Evolutionary conservation across 1,284 basidiomycete genomes (phyloP).

Genomic region (Phellopilus nigrolimitatus): DNA sequence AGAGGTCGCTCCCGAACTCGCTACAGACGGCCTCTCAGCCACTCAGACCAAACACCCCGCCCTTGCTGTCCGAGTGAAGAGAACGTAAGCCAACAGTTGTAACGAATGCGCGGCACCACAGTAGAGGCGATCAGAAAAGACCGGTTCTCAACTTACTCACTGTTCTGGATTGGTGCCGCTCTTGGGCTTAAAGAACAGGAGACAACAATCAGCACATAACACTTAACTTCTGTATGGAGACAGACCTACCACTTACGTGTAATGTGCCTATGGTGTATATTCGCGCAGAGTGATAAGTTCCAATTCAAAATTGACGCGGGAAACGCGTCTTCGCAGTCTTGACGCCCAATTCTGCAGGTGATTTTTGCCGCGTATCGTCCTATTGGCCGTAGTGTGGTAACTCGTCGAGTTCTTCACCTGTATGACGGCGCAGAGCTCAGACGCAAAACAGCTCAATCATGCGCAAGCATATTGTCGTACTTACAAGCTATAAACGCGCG

Average conservation of each 20-base stretch:
- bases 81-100: neutral
- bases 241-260: neutral
- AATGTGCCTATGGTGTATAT: neutral
- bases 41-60: neutral
- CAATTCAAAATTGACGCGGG: neutral
- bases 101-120: neutral
- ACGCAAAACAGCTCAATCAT: neutral
- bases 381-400: too few relatives aligned
- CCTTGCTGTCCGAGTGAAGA: neutral
- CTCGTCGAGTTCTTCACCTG: neutral
- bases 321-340: neutral
- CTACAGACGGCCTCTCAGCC: neutral
- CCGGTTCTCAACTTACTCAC: neutral
- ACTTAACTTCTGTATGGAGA: neutral
- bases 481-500: neutral
- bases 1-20: neutral
- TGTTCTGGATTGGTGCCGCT: neutral
- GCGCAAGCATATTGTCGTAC: neutral
- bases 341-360: neutral
- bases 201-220: neutral
- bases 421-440: neutral
- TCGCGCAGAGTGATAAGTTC: neutral
- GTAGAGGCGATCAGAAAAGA: neutral
- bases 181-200: neutral
- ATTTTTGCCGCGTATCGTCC: too few relatives aligned